phyloP scores from a whole-genome alignment of 129 eudicot species.

The Flaveria trinervia region DNA sequence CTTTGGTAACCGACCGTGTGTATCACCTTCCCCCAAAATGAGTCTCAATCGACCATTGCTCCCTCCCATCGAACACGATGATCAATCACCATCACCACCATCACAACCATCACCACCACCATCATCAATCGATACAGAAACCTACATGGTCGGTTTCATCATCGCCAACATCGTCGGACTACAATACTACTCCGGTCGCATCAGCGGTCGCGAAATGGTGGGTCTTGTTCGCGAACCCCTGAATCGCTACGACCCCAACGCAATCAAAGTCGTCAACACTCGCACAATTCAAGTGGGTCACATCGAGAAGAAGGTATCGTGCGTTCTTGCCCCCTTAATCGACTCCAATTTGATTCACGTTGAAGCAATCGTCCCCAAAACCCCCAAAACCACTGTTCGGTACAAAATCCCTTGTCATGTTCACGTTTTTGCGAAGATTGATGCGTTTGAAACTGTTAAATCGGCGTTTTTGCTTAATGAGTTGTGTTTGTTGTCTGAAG shows the following conservation, averaged over 20 bases:
- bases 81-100: background rate
- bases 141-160: constrained; percentile 68
- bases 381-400: constrained; percentile 6
- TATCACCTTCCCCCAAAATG: background rate
- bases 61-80: background rate
- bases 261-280: constrained; percentile 67
- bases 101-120: background rate
- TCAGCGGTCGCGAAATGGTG: constrained; percentile 74
- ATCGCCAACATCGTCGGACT: constrained; percentile 70
- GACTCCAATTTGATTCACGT: constrained; percentile 44
- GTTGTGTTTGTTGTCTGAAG: constrained; percentile 49
- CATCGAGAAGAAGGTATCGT: constrained; percentile 57
- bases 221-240: constrained; percentile 76
- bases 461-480: constrained; percentile 39
- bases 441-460: constrained; percentile 48
- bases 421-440: constrained; percentile 66
- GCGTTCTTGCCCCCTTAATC: constrained; percentile 66
- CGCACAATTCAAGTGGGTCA: constrained; percentile 65
- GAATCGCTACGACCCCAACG: constrained; percentile 60
- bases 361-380: constrained; percentile 75
- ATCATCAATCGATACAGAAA: constrained; percentile 34
- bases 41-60: background rate
- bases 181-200: constrained; percentile 58
- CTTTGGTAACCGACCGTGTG: background rate
- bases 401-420: constrained; percentile 66